Evolutionary conservation across 352 stramenopile species (phyloP).

Genomic region (Peronosclerospora sorghi): DNA sequence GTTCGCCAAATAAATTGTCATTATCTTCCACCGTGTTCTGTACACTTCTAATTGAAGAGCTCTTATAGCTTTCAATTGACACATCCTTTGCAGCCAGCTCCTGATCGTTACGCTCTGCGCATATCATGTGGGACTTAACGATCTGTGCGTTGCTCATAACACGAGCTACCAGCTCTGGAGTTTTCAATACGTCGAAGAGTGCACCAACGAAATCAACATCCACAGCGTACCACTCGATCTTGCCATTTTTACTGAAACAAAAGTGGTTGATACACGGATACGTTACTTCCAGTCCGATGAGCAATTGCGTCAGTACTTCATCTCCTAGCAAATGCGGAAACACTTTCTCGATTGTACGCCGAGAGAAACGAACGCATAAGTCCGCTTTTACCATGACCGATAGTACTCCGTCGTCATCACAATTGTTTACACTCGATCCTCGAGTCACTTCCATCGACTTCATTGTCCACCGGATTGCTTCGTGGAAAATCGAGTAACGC

Average conservation of each 20-base stretch:
- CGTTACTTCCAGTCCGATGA: slow-evolving; percentile 34
- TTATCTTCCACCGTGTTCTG: too few species aligned
- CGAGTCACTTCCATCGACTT: slow-evolving; percentile 25
- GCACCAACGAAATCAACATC: slow-evolving; percentile 30
- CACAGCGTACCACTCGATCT: slow-evolving; percentile 32
- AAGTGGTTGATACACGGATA: slow-evolving; percentile 38
- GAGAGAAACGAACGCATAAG: slow-evolving; percentile 32
- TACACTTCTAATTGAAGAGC: too few species aligned
- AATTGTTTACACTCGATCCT: slow-evolving; percentile 10
- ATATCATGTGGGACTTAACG: slow-evolving; percentile 36
- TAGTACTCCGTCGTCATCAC: slow-evolving; percentile 14
- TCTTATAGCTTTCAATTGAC: too few species aligned
- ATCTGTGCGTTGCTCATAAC: slow-evolving; percentile 31
- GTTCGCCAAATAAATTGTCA: too few species aligned
- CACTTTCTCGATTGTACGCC: slow-evolving; percentile 38
- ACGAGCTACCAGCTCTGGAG: slow-evolving; percentile 13
- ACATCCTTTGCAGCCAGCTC: slow-evolving; percentile 3
- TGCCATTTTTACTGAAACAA: slow-evolving; percentile 28
- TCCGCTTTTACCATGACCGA: slow-evolving; percentile 21
- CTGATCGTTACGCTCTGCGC: slow-evolving; percentile 16
- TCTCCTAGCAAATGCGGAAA: slow-evolving; percentile 34
- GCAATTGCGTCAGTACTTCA: slow-evolving; percentile 19
- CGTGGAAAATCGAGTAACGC: slow-evolving; percentile 41
- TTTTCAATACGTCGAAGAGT: slow-evolving; percentile 18
- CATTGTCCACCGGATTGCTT: slow-evolving; percentile 32